Evolutionary conservation across 352 stramenopile genomes (phyloP), one percentile per base, ranked within the genome.

Genomic region (Globisporangium apiculatum): DNA sequence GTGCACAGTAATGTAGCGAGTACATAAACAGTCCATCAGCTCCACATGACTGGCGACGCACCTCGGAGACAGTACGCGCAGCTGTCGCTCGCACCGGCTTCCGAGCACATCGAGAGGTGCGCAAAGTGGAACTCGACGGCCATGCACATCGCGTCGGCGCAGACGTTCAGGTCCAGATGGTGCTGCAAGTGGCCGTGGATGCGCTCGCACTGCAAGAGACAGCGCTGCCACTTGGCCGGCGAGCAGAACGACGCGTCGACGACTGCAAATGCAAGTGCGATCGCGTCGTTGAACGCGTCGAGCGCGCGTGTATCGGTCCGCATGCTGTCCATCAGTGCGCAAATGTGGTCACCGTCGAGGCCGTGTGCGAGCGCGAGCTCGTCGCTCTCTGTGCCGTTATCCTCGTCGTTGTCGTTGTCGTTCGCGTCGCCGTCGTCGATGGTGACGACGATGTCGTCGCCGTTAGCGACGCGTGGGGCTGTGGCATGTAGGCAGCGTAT

Each of bases 191-290:
- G 77, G 42, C 66, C 62, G 53, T 85, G 72, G 56, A 86, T 83
- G 12, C 62, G 57, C 57, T 83, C 71, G 61, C 77, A 87, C 31
- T 76, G 65, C 12, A 87, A 61, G 31, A 86, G 56, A 52, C 77
- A 87, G 0, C 67, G 65, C 55, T 71, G 64, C 10, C 73, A 68
- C 67, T 83, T 85, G 3, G 72, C 52, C 8, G 68, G 59, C 5
- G 72, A 67, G 52, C 77, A 87, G 60, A 87, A 86, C 8, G 71
- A 79, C 24, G 77, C 75, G 24, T 87, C 77, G 41, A 85, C 75
- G 62, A 86, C 83, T 49, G 73, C 65, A 57, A 68, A 81, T 17
- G 72, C 77, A 14, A 85, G 47, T 8, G 69, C 57, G 50, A 87
- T 67, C 15, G 71, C 55, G 51, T 72, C 53, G 35, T 79, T 62